Base-by-base conservation (phyloP, 78 protist genomes). In the Capsaspora owczarzaki region DNA sequence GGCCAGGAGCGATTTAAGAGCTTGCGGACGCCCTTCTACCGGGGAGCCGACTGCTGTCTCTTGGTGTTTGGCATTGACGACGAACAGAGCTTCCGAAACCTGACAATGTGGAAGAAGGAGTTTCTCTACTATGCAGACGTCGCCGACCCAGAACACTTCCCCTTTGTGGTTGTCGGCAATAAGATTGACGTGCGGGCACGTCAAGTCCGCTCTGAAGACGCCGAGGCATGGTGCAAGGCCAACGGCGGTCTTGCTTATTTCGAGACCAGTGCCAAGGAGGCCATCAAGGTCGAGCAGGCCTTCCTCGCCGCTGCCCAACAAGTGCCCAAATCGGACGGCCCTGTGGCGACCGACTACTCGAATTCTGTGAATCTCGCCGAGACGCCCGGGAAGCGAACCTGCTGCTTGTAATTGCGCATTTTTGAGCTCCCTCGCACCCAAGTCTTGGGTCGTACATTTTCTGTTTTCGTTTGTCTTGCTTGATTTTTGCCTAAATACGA, bases 191-290 rank as follows among this genome's bases (percentile, higher is more conserved):
- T 95, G 37, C 97, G 89, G 74, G 79, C 87, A 35, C 93, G 76
- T 4, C 81, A 76, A 76, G 85, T 90, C 29, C 49, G 93, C 38
- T 83, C 76, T 61, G 92, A 92, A 90, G 61, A 86, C 5, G 99
- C 99, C 25, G 85, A 85, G 66, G 96, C 93, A 10, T 98, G 99
- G 99, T 93, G 97, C 82, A 89, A 87, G 79, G 47, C 69, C 46
- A 94, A 96, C 80, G 95, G 93, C 53, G 84, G 86, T 88, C 90
- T 98, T 40, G 97, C 97, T 29, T 93, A 85, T 94, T 96, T 90
- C 78, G 99, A 98, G 90, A 97, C 99, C n/a, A 86, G 94, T 22
- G 99, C 99, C 33, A 98, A 97, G 85, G 98, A 95, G 79, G 93
- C 94, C 69, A 87, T 86, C 92, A 97, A 96, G 86, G 98, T 98